Evolutionary conservation across 2,329 filamentous ascomycete species (phyloP).

Genomic region (Stagonosporopsis vannaccii): DNA sequence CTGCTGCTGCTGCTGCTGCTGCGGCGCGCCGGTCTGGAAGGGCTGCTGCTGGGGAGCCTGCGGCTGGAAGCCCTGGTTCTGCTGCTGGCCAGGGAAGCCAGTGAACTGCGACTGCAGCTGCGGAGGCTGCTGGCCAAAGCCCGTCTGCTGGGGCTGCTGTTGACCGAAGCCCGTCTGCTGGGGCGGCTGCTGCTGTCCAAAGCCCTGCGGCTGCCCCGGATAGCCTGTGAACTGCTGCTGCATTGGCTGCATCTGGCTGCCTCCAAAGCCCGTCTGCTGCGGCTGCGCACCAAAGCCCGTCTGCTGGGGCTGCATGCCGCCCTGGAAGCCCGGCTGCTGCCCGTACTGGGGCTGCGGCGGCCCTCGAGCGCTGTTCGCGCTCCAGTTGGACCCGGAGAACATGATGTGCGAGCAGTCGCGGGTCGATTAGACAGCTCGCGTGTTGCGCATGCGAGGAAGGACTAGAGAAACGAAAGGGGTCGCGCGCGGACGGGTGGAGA

Average conservation of each 20-base stretch:
- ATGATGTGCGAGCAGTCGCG: constrained; percentile 60
- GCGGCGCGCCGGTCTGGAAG: constrained; percentile 54
- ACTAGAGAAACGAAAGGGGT: constrained; percentile 20
- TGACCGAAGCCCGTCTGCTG: constrained; percentile 29
- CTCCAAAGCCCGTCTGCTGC: constrained; percentile 67
- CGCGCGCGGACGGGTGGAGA: constrained; percentile 26
- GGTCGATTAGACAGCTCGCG: constrained; percentile 22
- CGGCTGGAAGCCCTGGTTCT: constrained; percentile 53
- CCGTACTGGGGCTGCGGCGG: constrained; percentile 63
- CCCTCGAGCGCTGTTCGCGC: constrained; percentile 72
- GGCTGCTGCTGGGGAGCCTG: constrained; percentile 60
- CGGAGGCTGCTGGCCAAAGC: constrained; percentile 46
- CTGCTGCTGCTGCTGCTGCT: constrained; percentile 67
- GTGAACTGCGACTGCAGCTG: constrained; percentile 55
- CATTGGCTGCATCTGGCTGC: constrained; percentile 60
- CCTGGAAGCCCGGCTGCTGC: constrained; percentile 64
- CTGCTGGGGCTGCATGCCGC: constrained; percentile 55
- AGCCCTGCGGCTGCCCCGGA: constrained; percentile 55
- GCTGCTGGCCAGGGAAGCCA: constrained; percentile 56
- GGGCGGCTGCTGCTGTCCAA: constrained; percentile 53
- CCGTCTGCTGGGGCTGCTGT: constrained; percentile 27
- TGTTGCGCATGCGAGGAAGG: constrained; percentile 32
- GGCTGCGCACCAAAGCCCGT: constrained; percentile 61
- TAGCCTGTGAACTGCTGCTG: constrained; percentile 58
- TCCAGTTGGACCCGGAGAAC: constrained; percentile 90